Base-by-base conservation (phyloP, 2,329 filamentous ascomycete genomes). In the Hypoxylon sp. region DNA sequence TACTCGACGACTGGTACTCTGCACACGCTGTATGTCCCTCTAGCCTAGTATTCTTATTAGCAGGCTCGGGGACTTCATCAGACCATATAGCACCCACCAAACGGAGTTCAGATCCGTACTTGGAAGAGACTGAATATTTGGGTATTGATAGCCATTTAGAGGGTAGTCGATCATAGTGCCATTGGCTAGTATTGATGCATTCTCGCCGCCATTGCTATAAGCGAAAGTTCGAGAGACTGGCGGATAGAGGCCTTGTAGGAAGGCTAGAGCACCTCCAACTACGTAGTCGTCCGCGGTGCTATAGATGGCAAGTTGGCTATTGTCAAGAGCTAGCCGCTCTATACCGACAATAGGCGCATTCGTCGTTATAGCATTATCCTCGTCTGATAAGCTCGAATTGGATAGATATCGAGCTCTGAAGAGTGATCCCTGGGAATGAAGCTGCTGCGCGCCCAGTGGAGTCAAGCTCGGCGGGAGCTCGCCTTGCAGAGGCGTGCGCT, bases 241-340 rank as follows among this genome's bases (percentile, higher is more conserved):
- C 2, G 94, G 93, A 76, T 97, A 97, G 3, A 97, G 83, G 3
- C 91, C 93, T 77, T 97, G 94, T 73, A 96, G 81, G 79, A 97
- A 97, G 0, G 91, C 93, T 56, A 88, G 82, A 35, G 92, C 93
- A 2, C 92, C 89, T 67, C 86, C 89, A 56, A 89, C 87, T 32
- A 94, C 75, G 74, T 81, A 85, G 27, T 79, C 76, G 55, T 85
- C 81, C 3, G 79, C 75, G 37, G 76, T 81, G 19, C 82, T 81
- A 32, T 80, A 69, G 35, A 86, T 72, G 32, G 77, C 75, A 17
- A 89, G 72, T 71, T 87, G 82, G 1, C 64, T 72, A 65, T 85
- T 86, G 72, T 87, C 81, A 52, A 89, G 82, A n/a, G 79, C 78
- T 64, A 84, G 75, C 7, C 71, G 54, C 17, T 79, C 73, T 32